Conservation (phyloP, 108 stramenopile genomes). For the Pseudonitzschia multiseries region DNA sequence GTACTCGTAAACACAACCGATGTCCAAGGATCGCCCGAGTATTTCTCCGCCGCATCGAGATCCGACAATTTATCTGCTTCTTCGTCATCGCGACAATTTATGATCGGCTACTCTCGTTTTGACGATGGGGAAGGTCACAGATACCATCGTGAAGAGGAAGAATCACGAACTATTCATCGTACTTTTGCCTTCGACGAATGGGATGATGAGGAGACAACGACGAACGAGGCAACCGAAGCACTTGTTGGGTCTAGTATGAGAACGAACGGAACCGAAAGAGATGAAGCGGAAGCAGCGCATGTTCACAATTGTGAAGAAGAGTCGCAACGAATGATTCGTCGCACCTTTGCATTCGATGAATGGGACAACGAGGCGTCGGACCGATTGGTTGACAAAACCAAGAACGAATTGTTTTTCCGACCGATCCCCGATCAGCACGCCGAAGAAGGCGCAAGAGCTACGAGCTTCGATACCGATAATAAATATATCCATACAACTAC, state of each 20-base stretch:
- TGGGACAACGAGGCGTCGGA: conserved; percentile 17
- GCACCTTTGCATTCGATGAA: conserved; percentile 33
- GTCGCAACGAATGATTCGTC: conserved; percentile 7
- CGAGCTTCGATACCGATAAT: conserved; percentile 1
- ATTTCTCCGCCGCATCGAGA: too few relatives aligned
- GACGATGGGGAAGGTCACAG: not conserved
- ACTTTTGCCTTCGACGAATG: conserved; percentile 14
- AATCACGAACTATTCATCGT: not conserved
- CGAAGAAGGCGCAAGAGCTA: not conserved
- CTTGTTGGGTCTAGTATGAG: not conserved
- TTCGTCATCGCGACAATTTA: too few relatives aligned
- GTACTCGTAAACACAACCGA: too few relatives aligned
- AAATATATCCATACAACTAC: not conserved
- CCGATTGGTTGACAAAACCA: not conserved
- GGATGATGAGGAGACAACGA: conserved; percentile 4
- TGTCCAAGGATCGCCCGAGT: too few relatives aligned
- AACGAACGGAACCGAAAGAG: not conserved
- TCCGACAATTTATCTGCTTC: too few relatives aligned
- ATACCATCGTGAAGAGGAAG: not conserved
- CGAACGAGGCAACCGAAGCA: not conserved
- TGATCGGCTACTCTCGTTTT: not conserved
- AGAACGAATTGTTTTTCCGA: not conserved
- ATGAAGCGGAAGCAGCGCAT: not conserved
- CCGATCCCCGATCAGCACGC: not conserved
- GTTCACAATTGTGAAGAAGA: not conserved